Evolutionary conservation across 805 yeast genomes (phyloP).

Genomic region (Ogataea dorogensis): DNA sequence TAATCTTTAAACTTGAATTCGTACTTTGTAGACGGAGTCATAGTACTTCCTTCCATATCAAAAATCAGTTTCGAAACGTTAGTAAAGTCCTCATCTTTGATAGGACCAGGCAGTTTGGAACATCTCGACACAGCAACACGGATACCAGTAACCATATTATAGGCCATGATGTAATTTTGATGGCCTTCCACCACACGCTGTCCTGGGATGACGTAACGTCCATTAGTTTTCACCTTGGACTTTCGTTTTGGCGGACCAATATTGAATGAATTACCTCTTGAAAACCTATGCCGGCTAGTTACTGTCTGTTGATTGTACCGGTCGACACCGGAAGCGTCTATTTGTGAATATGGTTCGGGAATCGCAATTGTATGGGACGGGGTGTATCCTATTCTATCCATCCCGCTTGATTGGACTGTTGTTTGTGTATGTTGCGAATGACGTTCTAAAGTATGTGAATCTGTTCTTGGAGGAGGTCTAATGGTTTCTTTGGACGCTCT

Average conservation of each 20-base stretch:
- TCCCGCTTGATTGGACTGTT: slow-evolving; percentile 21
- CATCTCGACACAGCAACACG: slow-evolving; percentile 92
- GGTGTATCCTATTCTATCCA: slow-evolving; percentile 27
- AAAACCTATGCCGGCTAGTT: slow-evolving; percentile 19
- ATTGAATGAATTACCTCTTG: slow-evolving; percentile 25
- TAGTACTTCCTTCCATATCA: slow-evolving; percentile 80
- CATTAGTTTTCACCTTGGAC: slow-evolving; percentile 27
- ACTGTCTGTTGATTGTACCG: slow-evolving; percentile 17
- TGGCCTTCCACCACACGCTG: slow-evolving; percentile 68
- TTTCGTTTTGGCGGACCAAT: slow-evolving; percentile 21
- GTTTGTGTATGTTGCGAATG: slow-evolving; percentile 12
- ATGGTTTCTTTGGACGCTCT: slow-evolving; percentile 13
- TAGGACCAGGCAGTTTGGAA: slow-evolving; percentile 76
- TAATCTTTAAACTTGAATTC: slow-evolving; percentile 97
- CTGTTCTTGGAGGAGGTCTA: slow-evolving; percentile 5
- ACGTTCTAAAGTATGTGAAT: slow-evolving; percentile 11
- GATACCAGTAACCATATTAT: slow-evolving; percentile 96
- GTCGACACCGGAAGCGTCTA: slow-evolving; percentile 21
- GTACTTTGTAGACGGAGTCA: slow-evolving; percentile 90
- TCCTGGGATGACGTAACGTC: slow-evolving; percentile 32
- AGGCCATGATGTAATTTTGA: slow-evolving; percentile 88
- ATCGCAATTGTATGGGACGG: slow-evolving; percentile 30
- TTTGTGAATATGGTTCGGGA: slow-evolving; percentile 28
- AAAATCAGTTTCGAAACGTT: slow-evolving; percentile 79
- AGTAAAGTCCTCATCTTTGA: slow-evolving; percentile 68